Evolutionary conservation across 345 rosid genomes (phyloP).

Genomic region (Salix koriyanagi): DNA sequence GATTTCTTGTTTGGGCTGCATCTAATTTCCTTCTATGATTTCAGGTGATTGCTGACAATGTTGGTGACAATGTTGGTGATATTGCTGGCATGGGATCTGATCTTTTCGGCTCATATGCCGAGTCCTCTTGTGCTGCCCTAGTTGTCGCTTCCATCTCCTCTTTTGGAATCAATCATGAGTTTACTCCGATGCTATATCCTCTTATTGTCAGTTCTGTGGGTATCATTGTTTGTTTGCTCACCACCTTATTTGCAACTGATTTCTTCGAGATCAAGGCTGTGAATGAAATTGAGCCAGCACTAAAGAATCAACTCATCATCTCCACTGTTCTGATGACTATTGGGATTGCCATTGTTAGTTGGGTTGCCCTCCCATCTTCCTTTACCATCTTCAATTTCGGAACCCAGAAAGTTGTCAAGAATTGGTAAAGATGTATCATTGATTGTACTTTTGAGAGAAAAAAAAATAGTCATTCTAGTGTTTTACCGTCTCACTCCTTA

Average conservation of each 20-base stretch:
- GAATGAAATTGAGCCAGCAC: conserved; percentile 63
- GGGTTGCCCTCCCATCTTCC: conserved; percentile 55
- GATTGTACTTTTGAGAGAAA: not conserved
- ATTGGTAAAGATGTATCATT: conserved; percentile 41
- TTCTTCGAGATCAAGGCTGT: conserved; percentile 69
- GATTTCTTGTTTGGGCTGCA: not conserved
- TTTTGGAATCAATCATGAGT: conserved; percentile 62
- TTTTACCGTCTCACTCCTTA: not conserved
- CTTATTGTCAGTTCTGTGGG: conserved; percentile 68
- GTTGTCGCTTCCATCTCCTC: conserved; percentile 79
- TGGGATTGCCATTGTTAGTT: conserved; percentile 57
- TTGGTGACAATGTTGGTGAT: conserved; percentile 82
- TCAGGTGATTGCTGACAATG: conserved; percentile 86
- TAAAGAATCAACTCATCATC: conserved; percentile 67
- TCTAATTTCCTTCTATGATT: conserved; percentile 15
- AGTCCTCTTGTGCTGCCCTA: conserved; percentile 74
- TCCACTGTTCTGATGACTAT: conserved; percentile 66
- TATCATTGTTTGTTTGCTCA: conserved; percentile 61
- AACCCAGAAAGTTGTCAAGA: conserved; percentile 59
- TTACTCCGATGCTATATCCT: conserved; percentile 72
- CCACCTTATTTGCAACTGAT: conserved; percentile 72
- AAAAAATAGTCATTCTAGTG: not conserved
- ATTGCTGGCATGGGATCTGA: conserved; percentile 87
- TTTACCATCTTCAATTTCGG: conserved; percentile 77
- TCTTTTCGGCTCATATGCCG: conserved; percentile 72